Evolutionary conservation across 2,329 filamentous ascomycete species (phyloP).

Genomic region (Westerdykella aurantiaca): DNA sequence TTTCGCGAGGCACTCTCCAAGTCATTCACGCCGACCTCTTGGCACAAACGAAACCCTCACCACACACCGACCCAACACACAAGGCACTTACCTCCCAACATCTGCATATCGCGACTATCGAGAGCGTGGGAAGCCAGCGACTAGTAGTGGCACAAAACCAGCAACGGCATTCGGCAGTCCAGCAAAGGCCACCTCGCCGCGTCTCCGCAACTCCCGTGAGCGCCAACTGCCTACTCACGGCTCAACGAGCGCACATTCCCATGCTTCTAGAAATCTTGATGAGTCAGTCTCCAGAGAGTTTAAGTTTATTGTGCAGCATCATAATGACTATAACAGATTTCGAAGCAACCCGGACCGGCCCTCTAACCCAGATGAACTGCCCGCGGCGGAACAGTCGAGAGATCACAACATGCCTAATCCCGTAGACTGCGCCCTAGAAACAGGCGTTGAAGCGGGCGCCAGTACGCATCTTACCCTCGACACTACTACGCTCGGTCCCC

Average conservation of each 20-base stretch:
- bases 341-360: no score
- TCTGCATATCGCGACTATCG: constrained; percentile 29
- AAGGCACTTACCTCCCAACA: constrained; percentile 19
- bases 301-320: no score
- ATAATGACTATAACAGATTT: no score
- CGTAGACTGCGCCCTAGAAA: no score
- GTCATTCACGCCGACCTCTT: constrained; percentile 5
- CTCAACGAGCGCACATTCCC: constrained; percentile 14
- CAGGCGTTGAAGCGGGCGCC: no score
- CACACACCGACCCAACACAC: constrained; percentile 4
- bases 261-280: constrained; percentile 3
- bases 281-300: no score
- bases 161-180: constrained; percentile 27
- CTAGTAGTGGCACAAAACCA: constrained; percentile 20
- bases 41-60: constrained; percentile 7
- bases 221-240: constrained; percentile 21
- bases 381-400: no score
- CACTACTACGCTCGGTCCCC: no score
- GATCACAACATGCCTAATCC: no score
- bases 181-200: constrained; percentile 28
- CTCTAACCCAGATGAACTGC: no score
- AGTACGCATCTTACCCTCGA: no score
- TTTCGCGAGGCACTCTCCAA: constrained; percentile 25
- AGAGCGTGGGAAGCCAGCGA: constrained; percentile 25
- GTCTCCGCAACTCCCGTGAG: constrained; percentile 32